These are phyloP conservation scores for Cardamine chenopodiifolia DNA, from an alignment of 345 rosid species.

Conservation along the genomic window DNA sequence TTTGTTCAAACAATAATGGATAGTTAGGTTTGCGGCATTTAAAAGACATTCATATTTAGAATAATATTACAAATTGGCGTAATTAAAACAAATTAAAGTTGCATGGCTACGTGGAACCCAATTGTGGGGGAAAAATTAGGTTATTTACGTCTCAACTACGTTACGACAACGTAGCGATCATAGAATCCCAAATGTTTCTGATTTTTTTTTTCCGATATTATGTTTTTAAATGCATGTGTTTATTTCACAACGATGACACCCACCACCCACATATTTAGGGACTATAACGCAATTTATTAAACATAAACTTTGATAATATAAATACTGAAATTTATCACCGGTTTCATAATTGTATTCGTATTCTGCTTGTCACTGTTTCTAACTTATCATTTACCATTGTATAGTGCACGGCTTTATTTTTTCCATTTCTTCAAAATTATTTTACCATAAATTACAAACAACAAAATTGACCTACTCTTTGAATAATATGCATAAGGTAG, in stretches of 20 bases:
- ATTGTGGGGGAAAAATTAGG: background rate
- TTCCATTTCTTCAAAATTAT: background rate
- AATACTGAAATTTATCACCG: no score
- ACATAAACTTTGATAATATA: no score
- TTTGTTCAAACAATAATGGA: no score
- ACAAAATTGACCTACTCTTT: slow-evolving; percentile 28
- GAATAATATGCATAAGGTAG: slow-evolving; percentile 35
- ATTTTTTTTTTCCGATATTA: background rate
- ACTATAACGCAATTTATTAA: no score
- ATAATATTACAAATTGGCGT: slow-evolving; percentile 9
- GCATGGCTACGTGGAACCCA: slow-evolving; percentile 31
- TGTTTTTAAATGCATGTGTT: background rate
- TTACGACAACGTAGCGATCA: slow-evolving; percentile 31
- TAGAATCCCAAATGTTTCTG: background rate
- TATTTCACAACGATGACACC: background rate
- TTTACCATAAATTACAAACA: background rate
- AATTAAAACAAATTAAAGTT: slow-evolving; percentile 20
- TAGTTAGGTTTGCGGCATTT: slow-evolving; percentile 21
- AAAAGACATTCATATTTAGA: background rate
- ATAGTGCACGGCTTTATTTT: background rate
- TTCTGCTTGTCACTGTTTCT: slow-evolving; percentile 6
- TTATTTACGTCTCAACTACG: slow-evolving; percentile 35
- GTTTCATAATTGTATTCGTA: no score
- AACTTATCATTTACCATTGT: slow-evolving; percentile 12
- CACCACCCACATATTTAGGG: no score